Percentiles rank a stretch among this genome's conserved stretches.
phyloP scores from a whole-genome alignment of 306 rosid genomes.

The Psophocarpus tetragonolobus region DNA sequence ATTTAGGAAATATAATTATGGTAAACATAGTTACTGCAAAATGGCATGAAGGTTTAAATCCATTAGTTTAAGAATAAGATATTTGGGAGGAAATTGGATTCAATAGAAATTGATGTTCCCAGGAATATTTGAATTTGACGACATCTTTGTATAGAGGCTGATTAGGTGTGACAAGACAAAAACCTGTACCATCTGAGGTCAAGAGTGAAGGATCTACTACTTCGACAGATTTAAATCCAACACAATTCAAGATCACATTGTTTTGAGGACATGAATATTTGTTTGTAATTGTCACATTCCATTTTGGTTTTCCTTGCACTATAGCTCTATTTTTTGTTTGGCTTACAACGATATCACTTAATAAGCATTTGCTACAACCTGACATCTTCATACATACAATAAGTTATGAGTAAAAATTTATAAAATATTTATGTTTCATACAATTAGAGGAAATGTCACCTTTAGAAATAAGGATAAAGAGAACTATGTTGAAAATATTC shows the following conservation, averaged over 20 bases:
- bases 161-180: too few relatives aligned
- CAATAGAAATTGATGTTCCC: too few relatives aligned
- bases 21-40: too few relatives aligned
- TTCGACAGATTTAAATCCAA: constrained; percentile 32
- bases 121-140: too few relatives aligned
- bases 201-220: constrained; percentile 33
- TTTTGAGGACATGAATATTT: constrained; percentile 23
- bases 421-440: too few relatives aligned
- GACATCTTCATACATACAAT: background rate
- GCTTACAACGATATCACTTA: background rate
- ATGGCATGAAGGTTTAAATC: too few relatives aligned
- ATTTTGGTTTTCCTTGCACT: constrained; percentile 38
- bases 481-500: background rate
- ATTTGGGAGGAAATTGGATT: too few relatives aligned
- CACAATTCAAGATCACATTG: constrained; percentile 7
- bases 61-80: too few relatives aligned
- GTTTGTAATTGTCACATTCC: constrained; percentile 40
- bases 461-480: constrained; percentile 24
- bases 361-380: constrained; percentile 36
- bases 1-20: too few relatives aligned
- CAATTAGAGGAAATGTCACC: too few relatives aligned
- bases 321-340: constrained; percentile 36
- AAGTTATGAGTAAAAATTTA: background rate
- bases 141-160: too few relatives aligned
- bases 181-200: background rate